phyloP scores from a whole-genome alignment of 768 basidiomycete genomes.

The Hortiboletus flavorubellus region DNA sequence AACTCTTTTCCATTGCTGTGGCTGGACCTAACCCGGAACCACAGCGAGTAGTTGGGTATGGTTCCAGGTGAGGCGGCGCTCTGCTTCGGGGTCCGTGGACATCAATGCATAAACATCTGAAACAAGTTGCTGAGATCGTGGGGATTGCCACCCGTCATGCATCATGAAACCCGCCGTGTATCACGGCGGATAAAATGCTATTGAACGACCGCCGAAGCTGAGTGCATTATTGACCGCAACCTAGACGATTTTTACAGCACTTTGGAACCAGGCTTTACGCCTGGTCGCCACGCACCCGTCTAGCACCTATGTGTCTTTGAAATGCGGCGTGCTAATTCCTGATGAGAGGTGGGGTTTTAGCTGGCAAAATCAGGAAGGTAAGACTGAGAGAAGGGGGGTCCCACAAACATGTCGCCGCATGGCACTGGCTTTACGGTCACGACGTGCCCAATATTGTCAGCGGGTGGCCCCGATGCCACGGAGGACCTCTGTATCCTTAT shows the following conservation, averaged over 20 bases:
- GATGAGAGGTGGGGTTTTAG: constrained; percentile 12
- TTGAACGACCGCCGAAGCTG: constrained; percentile 38
- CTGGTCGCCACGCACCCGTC: constrained; percentile 13
- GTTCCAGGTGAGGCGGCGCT: constrained; percentile 27
- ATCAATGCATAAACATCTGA: neutral
- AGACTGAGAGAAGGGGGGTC: constrained; percentile 17
- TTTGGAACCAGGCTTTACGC: constrained; percentile 40
- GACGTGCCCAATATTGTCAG: constrained; percentile 13
- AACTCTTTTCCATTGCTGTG: neutral
- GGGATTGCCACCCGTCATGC: constrained; percentile 38
- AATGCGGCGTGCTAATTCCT: neutral
- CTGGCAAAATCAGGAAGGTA: constrained; percentile 12
- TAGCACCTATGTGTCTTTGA: neutral
- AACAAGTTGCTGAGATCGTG: constrained; percentile 44
- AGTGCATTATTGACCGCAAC: constrained; percentile 11
- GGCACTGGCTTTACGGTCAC: constrained; percentile 7
- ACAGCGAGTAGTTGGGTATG: constrained; percentile 16
- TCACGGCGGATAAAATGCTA: constrained; percentile 46
- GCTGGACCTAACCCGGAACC: neutral
- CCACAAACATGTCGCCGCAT: constrained; percentile 3
- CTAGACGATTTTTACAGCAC: constrained; percentile 30
- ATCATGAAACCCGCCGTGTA: constrained; percentile 46
- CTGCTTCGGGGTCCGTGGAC: neutral
- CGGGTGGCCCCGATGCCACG: neutral
- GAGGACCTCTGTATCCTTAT: neutral